Conservation (phyloP, 768 basidiomycete genomes). For the Pisolithus orientalis region DNA sequence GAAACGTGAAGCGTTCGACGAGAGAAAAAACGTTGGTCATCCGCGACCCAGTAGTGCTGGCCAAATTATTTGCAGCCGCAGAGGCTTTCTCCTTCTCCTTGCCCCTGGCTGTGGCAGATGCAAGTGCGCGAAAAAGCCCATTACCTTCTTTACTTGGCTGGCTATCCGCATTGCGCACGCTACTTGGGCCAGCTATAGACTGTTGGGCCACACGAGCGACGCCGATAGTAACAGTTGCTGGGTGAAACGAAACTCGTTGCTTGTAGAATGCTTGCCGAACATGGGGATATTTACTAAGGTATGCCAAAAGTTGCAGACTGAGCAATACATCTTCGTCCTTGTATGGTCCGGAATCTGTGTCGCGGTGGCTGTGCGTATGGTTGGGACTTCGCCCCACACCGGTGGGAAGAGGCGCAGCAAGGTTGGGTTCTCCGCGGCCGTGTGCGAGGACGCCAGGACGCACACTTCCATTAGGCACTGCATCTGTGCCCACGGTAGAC, state of each 20-base stretch:
- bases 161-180: slow-evolving; percentile 5
- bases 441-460: slow-evolving; percentile 9
- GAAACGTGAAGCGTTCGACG: slow-evolving; percentile 94
- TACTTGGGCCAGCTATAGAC: slow-evolving; percentile 22
- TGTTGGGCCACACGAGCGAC: slow-evolving; percentile 23
- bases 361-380: slow-evolving; percentile 36
- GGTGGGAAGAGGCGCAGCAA: slow-evolving; percentile 10
- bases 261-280: slow-evolving; percentile 95
- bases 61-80: slow-evolving; percentile 5
- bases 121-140: slow-evolving; percentile 42
- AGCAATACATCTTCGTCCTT: slow-evolving; percentile 92
- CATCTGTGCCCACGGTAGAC: slow-evolving; percentile 13
- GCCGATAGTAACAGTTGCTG: slow-evolving; percentile 49
- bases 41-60: slow-evolving; percentile 20
- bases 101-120: slow-evolving; percentile 36
- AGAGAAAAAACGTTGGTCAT: slow-evolving; percentile 94
- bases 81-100: slow-evolving; percentile 41
- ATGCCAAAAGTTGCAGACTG: slow-evolving; percentile 88
- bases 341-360: slow-evolving; percentile 58
- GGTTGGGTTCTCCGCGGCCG: slow-evolving; percentile 13
- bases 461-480: slow-evolving; percentile 9
- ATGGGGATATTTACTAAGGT: slow-evolving; percentile 96
- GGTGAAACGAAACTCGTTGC: slow-evolving; percentile 74
- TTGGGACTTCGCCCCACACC: slow-evolving; percentile 16
- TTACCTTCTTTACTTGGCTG: slow-evolving; percentile 28